Evolutionary conservation across 2,329 filamentous ascomycete genomes (phyloP).

Genomic region (Thermothelomyces thermophilus): DNA sequence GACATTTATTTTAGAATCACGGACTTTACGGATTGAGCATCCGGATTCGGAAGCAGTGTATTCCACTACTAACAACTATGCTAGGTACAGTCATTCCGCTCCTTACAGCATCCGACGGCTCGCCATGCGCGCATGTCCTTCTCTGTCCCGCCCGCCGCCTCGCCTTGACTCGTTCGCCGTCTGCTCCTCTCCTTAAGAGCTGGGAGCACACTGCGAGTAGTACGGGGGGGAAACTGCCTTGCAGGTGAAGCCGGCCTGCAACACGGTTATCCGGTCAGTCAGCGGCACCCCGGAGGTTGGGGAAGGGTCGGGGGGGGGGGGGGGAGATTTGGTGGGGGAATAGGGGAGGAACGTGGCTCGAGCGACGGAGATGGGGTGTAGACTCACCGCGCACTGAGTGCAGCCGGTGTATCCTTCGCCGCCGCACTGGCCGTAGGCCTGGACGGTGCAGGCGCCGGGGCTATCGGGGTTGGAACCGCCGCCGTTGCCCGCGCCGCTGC

Average conservation of each 20-base stretch:
- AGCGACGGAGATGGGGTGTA: too few species aligned
- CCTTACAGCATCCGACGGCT: too few species aligned
- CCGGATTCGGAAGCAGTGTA: too few species aligned
- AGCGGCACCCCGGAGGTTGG: too few species aligned
- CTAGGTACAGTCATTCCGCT: too few species aligned
- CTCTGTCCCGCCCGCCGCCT: not conserved
- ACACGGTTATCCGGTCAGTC: not conserved
- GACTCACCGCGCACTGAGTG: constrained; percentile 24
- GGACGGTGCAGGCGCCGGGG: constrained; percentile 17
- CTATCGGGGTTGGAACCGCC: constrained; percentile 5
- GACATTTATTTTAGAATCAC: too few species aligned
- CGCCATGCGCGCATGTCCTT: not conserved
- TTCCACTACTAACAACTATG: too few species aligned
- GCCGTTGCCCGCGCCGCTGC: constrained; percentile 18
- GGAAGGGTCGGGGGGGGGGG: too few species aligned
- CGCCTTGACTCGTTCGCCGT: not conserved
- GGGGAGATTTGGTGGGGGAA: too few species aligned
- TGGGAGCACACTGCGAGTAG: constrained; percentile 24
- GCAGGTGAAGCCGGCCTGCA: constrained; percentile 23
- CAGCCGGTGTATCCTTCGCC: constrained; percentile 25
- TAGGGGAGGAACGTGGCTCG: too few species aligned
- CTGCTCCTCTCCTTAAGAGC: not conserved
- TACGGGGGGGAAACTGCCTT: constrained; percentile 25
- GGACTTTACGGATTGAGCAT: too few species aligned
- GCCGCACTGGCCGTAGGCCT: constrained; percentile 25